Conservation (phyloP, 331 rosid species). For the Erythrophleum ivorense region DNA sequence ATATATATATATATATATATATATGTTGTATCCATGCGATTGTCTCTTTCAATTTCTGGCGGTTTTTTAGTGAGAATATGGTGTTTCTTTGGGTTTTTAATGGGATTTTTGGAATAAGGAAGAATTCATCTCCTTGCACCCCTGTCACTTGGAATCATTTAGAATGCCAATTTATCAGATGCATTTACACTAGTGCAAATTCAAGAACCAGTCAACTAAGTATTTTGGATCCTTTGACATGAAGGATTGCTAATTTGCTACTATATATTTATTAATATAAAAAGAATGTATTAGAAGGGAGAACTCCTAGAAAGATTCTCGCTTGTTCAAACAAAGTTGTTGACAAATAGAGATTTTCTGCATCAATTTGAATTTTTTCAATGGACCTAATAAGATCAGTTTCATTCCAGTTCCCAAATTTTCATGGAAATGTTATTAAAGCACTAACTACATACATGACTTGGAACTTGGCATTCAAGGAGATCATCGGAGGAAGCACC, state of each 20-base stretch:
- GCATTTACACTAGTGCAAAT: background rate
- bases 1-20: too few relatives aligned
- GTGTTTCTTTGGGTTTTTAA: too few relatives aligned
- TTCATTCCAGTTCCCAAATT: background rate
- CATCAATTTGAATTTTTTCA: background rate
- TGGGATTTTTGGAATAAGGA: too few relatives aligned
- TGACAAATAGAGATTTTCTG: background rate
- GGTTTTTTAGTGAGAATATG: too few relatives aligned
- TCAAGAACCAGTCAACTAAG: background rate
- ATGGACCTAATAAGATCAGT: background rate
- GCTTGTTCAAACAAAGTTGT: too few relatives aligned
- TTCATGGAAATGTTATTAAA: too few relatives aligned
- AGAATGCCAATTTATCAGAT: too few relatives aligned
- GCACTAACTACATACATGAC: background rate
- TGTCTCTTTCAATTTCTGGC: too few relatives aligned
- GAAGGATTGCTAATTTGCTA: background rate
- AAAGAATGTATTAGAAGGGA: background rate
- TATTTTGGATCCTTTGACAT: constrained; percentile 9
- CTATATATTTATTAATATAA: background rate
- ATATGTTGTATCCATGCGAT: too few relatives aligned
- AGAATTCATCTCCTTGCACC: too few relatives aligned
- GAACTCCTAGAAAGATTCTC: background rate
- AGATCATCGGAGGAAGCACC: too few relatives aligned
- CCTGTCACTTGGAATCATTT: background rate
- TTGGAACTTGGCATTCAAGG: constrained; percentile 14